Percentiles rank a stretch among this genome's conserved stretches.
Evolutionary conservation across 768 basidiomycete species (phyloP).

Genomic region (Xerocomellus dryophilus): DNA sequence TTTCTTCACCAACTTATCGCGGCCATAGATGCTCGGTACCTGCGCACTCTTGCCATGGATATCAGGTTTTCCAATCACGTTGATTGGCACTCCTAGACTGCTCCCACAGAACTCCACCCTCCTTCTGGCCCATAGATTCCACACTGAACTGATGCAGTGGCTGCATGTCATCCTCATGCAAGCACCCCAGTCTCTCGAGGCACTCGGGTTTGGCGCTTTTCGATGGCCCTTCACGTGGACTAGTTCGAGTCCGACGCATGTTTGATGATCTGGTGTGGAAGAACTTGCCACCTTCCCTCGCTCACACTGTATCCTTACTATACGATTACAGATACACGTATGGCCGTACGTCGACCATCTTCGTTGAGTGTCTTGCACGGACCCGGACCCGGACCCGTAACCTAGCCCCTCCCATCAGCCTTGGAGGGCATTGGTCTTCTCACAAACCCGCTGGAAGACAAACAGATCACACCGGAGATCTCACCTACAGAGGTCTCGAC

Average conservation of each 20-base stretch:
- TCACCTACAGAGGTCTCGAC: background rate
- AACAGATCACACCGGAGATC: background rate
- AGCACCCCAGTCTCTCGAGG: background rate
- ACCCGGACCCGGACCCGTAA: background rate
- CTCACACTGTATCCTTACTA: background rate
- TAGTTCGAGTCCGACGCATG: background rate
- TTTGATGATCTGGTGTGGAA: conserved; percentile 1
- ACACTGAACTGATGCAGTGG: no score
- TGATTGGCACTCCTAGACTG: no score
- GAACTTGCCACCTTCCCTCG: conserved; percentile 7
- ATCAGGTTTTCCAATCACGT: no score
- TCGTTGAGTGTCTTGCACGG: background rate
- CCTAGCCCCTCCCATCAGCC: background rate
- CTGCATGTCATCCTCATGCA: no score
- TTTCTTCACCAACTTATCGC: background rate
- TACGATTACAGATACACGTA: no score
- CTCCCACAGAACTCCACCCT: no score
- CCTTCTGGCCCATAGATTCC: no score
- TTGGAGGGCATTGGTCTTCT: background rate
- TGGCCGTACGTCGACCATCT: background rate
- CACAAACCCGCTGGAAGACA: background rate
- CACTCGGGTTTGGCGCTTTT: background rate
- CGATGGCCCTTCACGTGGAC: background rate
- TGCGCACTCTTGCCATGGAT: conserved; percentile 2
- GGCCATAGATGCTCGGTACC: background rate